Base-by-base conservation (phyloP, 345 rosid genomes). In the Dipteronia sinensis region DNA sequence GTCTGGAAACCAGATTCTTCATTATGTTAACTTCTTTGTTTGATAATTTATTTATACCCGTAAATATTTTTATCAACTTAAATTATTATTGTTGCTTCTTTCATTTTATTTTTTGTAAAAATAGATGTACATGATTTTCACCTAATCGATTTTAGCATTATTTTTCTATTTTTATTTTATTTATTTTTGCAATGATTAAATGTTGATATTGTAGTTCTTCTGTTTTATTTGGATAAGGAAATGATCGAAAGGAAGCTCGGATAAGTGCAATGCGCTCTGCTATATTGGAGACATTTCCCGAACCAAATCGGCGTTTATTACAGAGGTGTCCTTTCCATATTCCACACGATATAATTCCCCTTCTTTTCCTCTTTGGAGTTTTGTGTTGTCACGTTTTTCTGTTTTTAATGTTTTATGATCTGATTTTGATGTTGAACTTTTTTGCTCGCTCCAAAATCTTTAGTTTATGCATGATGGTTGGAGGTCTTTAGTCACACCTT, bases 211-310 rank as follows among this genome's bases (percentile, higher is more conserved):
- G 47, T 42, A 19, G 53, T 78, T 78, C 73, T 73, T 2, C 46
- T 72, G 17, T 75, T 78, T 77, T 76, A 2, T 4, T 65, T 83
- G 64, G 66, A 69, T 79, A 81, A 96, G 99, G 91, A 94, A 89
- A 94, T 69, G 99, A 97, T 82, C 83, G 89, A 42, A 94, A 89
- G 89, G 97, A 97, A 85, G 85, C 95, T 75, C 94, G 97, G 61
- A 82, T 89, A 74, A 85, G 77, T 86, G 95, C 97, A 76, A 87
- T 97, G 88, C 92, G 91, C 77, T 89, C 95, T 80, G 97, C 97
- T 5, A 88, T 97, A 80, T 83, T 86, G 47, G 99, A 97, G 82
- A 92, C 97, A 16, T 97, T 97, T 88, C 99, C 99, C 20, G 99
- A 97, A 83, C 99, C 99, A 74, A 97, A 97, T 77, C 87, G 98